These are phyloP conservation scores for Paulownia fortunei DNA, from an alignment of 257 asterid species.

Conservation along the genomic window DNA sequence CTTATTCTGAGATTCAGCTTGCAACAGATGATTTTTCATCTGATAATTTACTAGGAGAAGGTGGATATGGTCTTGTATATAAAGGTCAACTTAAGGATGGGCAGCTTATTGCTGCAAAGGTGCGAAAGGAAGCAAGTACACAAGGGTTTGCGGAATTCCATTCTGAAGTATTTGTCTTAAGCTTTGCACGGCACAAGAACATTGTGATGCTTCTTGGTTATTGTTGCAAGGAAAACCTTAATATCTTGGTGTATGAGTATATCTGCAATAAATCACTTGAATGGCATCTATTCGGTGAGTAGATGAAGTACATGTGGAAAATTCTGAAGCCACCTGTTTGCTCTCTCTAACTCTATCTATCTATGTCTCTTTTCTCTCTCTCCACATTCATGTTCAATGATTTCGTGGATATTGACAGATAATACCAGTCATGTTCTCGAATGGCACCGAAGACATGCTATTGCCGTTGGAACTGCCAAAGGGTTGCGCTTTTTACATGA, in stretches of 20 bases:
- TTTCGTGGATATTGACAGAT: slow-evolving; percentile 43
- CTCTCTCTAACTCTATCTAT: neutral
- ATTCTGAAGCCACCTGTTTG: neutral
- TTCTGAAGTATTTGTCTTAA: slow-evolving; percentile 70
- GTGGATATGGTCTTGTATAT: slow-evolving; percentile 82
- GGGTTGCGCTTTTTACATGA: slow-evolving; percentile 83
- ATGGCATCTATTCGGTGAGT: slow-evolving; percentile 81
- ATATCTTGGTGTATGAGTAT: slow-evolving; percentile 78
- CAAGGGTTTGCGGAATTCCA: slow-evolving; percentile 77
- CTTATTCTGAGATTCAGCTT: slow-evolving; percentile 70
- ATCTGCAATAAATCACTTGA: slow-evolving; percentile 81
- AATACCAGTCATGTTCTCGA: slow-evolving; percentile 52
- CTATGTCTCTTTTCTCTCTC: neutral
- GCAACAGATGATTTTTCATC: slow-evolving; percentile 74
- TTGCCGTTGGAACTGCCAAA: slow-evolving; percentile 81
- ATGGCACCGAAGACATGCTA: slow-evolving; percentile 75
- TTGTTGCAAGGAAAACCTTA: slow-evolving; percentile 80
- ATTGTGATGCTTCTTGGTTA: slow-evolving; percentile 88
- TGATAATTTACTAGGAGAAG: slow-evolving; percentile 80
- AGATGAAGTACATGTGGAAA: neutral
- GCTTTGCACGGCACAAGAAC: slow-evolving; percentile 81
- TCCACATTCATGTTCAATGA: neutral
- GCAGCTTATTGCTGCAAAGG: slow-evolving; percentile 82
- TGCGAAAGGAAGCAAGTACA: slow-evolving; percentile 74
- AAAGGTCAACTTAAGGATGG: slow-evolving; percentile 76